Conservation (phyloP, 2,329 filamentous ascomycete species). For the Tolypocladium pustulatum region DNA sequence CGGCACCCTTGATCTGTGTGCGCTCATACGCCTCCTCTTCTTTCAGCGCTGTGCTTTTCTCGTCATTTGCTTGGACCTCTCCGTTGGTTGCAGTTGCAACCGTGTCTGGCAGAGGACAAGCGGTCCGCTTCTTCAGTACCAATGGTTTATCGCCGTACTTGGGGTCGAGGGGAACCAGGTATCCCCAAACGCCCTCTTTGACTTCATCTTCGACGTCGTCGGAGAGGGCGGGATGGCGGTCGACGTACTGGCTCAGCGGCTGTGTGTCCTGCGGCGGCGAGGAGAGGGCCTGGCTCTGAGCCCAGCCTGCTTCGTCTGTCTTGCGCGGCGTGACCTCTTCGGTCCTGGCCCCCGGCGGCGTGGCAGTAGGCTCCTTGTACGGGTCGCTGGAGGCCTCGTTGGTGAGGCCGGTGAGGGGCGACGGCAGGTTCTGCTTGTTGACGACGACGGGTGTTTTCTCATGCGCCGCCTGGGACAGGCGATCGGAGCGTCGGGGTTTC, state of each 20-base stretch:
- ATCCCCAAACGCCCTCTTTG: conserved; percentile 88
- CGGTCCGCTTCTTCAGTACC: conserved; percentile 63
- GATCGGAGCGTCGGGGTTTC: conserved; percentile 72
- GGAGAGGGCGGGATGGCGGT: conserved; percentile 59
- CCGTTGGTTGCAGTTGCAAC: conserved; percentile 24
- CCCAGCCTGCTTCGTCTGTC: conserved; percentile 32
- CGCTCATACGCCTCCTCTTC: conserved; percentile 52
- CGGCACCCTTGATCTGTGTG: conserved; percentile 48
- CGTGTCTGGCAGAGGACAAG: conserved; percentile 52
- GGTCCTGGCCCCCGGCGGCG: conserved; percentile 51
- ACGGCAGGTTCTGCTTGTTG: conserved; percentile 63
- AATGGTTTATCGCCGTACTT: conserved; percentile 54
- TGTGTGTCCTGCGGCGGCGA: conserved; percentile 55
- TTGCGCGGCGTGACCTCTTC: conserved; percentile 44
- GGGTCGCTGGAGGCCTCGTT: conserved; percentile 48
- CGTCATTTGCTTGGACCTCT: conserved; percentile 28
- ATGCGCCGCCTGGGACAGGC: conserved; percentile 46
- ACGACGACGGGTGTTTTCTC: conserved; percentile 49
- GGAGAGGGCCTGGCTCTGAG: conserved; percentile 34
- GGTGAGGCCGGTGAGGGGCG: conserved; percentile 58
- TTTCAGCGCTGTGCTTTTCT: conserved; percentile 36
- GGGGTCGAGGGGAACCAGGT: conserved; percentile 71
- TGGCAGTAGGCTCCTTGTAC: conserved; percentile 58
- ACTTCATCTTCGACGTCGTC: conserved; percentile 80
- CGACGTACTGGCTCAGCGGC: conserved; percentile 61